These are phyloP conservation scores for Pholiota adiposa DNA, from an alignment of 1,284 basidiomycete species.

Conservation along the genomic window DNA sequence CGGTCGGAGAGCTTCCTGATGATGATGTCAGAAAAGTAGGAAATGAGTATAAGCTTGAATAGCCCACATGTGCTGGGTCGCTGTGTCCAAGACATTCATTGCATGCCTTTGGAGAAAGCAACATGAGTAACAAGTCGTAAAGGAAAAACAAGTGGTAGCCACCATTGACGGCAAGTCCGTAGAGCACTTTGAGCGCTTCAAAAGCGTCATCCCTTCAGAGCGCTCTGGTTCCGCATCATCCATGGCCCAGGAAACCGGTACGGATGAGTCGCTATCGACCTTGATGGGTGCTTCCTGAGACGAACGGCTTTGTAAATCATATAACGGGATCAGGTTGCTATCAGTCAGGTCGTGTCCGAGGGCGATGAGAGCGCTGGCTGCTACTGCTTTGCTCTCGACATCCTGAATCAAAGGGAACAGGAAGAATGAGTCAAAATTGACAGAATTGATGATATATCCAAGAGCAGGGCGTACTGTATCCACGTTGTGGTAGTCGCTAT, in stretches of 20 bases:
- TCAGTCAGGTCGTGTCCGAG: no score
- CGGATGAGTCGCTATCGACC: conserved; percentile 21
- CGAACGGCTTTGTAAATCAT: background rate
- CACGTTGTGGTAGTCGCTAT: background rate
- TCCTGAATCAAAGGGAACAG: conserved; percentile 15
- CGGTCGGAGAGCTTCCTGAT: conserved; percentile 15
- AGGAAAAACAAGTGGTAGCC: conserved; percentile 3
- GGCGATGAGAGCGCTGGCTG: conserved; percentile 16
- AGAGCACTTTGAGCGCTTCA: conserved; percentile 9
- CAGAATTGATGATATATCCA: conserved; percentile 4
- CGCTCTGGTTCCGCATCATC: conserved; percentile 16
- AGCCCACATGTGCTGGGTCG: no score
- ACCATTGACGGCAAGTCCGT: conserved; percentile 26
- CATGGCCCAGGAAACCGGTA: conserved; percentile 17
- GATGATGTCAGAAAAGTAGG: background rate
- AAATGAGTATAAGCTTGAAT: background rate
- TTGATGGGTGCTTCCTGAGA: background rate
- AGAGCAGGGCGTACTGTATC: conserved; percentile 13
- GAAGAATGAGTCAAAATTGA: conserved; percentile 9
- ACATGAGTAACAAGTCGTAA: conserved; percentile 1
- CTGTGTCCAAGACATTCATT: conserved; percentile 13
- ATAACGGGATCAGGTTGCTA: background rate
- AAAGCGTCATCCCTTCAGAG: conserved; percentile 11
- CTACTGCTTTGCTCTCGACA: conserved; percentile 7
- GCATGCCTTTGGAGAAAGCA: conserved; percentile 21